Conservation (phyloP, 371 early-diverging fungal species). For the Mucor piriformis region DNA sequence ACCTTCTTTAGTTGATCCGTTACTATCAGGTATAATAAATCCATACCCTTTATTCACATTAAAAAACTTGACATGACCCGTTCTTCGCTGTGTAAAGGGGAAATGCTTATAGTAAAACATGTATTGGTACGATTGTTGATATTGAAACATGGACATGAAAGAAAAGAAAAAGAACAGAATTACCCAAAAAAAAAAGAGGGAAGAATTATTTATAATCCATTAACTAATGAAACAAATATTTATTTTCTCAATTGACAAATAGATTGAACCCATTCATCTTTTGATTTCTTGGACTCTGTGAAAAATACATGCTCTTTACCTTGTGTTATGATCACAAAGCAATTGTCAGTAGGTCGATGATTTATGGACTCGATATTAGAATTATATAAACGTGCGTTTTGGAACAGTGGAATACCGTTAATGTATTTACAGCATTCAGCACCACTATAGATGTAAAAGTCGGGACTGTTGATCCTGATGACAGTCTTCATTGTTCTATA, state of each 20-base stretch:
- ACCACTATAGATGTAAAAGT: background rate
- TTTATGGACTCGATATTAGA: background rate
- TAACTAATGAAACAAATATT: background rate
- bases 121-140: background rate
- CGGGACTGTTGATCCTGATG: too few species aligned
- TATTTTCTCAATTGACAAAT: slow-evolving; percentile 2
- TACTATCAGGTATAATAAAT: slow-evolving; percentile 1
- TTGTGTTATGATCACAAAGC: background rate
- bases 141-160: slow-evolving; percentile 7
- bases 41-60: slow-evolving; percentile 10
- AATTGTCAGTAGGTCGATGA: slow-evolving; percentile 1
- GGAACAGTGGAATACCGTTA: background rate
- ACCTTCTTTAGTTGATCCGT: background rate
- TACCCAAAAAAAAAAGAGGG: background rate
- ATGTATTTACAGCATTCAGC: too few species aligned
- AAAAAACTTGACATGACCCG: slow-evolving; percentile 12
- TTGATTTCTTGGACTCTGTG: background rate
- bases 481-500: too few species aligned
- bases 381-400: background rate
- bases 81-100: background rate
- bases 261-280: slow-evolving; percentile 5
- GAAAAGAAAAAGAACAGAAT: background rate
- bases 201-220: too few species aligned
- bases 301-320: background rate
- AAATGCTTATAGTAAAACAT: background rate